Evolutionary conservation across 768 basidiomycete genomes (phyloP).

Genomic region (Serendipita indica): DNA sequence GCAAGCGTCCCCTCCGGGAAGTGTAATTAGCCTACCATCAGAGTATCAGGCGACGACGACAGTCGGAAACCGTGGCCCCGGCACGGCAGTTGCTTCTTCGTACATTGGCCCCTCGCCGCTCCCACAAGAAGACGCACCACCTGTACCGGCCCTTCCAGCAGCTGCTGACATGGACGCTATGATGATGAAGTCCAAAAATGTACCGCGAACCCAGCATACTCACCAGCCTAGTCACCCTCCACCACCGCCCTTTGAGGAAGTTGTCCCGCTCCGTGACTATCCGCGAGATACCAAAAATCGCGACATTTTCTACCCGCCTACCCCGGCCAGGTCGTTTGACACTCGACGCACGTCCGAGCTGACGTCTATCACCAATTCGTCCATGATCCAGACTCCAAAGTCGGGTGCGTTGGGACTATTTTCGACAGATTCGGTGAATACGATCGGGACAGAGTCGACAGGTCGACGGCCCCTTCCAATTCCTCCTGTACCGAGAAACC

Average conservation of each 20-base stretch:
- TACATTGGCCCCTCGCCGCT: background rate
- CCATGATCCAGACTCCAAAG: background rate
- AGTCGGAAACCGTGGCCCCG: background rate
- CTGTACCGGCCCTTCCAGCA: background rate
- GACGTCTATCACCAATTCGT: too few species aligned
- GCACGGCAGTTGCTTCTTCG: background rate
- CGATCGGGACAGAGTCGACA: background rate
- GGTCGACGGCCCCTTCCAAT: background rate
- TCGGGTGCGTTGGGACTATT: background rate
- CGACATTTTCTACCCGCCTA: too few species aligned
- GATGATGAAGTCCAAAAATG: background rate
- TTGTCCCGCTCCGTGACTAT: too few species aligned
- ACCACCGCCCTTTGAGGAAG: background rate
- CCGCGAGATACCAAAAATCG: background rate
- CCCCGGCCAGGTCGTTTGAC: too few species aligned
- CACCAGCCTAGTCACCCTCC: background rate
- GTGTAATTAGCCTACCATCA: background rate
- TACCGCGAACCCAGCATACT: background rate
- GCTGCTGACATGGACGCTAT: background rate
- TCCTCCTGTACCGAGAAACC: background rate
- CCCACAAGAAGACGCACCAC: background rate
- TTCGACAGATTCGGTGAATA: slow-evolving; percentile 1
- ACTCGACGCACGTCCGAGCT: too few species aligned
- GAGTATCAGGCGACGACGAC: background rate
- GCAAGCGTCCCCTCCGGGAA: background rate